A percentile compares a stretch with the other conserved stretches of the same genome.
phyloP scores from a whole-genome alignment of 2,329 filamentous ascomycete genomes.

The Onygenales sp. region DNA sequence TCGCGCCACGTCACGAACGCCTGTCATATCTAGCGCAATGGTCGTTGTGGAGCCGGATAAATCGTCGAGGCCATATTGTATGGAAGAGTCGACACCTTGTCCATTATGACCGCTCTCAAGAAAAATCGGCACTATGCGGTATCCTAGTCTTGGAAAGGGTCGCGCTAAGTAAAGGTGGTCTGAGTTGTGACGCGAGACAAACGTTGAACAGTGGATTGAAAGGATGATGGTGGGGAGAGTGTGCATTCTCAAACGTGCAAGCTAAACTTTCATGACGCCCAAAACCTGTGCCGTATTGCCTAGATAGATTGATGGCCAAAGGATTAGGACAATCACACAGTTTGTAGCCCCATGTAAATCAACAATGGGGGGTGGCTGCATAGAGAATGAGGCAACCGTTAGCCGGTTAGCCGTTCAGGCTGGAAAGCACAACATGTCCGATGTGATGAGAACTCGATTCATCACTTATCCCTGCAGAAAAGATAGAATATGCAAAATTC shows the following conservation, averaged over 20 bases:
- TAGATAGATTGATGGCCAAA: neutral
- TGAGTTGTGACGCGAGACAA: neutral
- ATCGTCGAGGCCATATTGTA: conserved; percentile 6
- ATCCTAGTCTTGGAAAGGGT: neutral
- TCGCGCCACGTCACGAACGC: conserved; percentile 13
- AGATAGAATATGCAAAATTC: neutral
- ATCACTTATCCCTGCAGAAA: neutral
- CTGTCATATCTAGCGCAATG: conserved; percentile 5
- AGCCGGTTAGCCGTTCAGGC: neutral
- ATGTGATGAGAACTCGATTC: neutral
- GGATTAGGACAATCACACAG: neutral
- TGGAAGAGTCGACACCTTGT: neutral
- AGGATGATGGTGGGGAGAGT: neutral
- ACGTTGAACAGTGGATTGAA: neutral
- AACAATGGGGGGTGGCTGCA: neutral
- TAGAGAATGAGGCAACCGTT: neutral
- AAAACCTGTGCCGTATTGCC: neutral
- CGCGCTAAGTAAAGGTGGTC: neutral
- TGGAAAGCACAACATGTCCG: neutral
- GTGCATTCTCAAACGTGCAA: neutral
- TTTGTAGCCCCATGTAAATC: neutral
- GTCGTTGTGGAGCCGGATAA: conserved; percentile 1
- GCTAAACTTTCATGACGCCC: neutral
- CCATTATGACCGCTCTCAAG: neutral
- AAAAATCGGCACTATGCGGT: neutral